Base-by-base conservation (phyloP, 2,329 filamentous ascomycete genomes). In the Pseudogymnoascus sp. region DNA sequence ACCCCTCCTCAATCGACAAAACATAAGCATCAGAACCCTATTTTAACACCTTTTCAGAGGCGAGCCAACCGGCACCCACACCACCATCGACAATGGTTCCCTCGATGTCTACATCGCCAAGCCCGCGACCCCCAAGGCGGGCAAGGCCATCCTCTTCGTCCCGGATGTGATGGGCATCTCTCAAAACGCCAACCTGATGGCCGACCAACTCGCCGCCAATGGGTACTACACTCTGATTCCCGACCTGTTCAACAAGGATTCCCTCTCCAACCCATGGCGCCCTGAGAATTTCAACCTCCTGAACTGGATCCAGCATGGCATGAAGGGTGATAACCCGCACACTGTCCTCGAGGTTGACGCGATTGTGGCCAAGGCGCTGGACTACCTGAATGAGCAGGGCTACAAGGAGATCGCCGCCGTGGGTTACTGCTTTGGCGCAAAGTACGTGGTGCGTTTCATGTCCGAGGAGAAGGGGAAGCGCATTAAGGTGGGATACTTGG, bases 341-440 rank as follows among this genome's bases (percentile, higher is more conserved):
- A 73, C 69, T 14, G 28, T 10, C 2, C 60, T 69, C 25, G 61
- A 66, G 4, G 69, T 75, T 7, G 73, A 75, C 63, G 69, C 70
- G 0, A 71, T 85, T 66, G 77, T 85, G 62, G 74, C 77, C 62
- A 73, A 75, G 51, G 79, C 78, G 60, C 81, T 89, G 71, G 83
- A 84, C 73, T 80, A 84, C 63, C 73, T 92, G 62, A 81, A 82
- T 65, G 78, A 80, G 62, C 79, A 84, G 62, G 81, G 82, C 1
- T 74, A 83, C 54, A 84, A 82, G 73, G 84, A 81, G 67, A 76
- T 92, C 37, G 89, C 84, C 1, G 83, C 80, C 13, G 83, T 86
- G 0, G 89, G 89, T 0, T 92, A 92, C 76, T 92, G 90, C 76
- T 90, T 92, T 69, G 89, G 90, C 39, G 89, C 82, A 63, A 90